Base-by-base conservation (phyloP, 23 red algal species). In the Gracilaria caudata region DNA sequence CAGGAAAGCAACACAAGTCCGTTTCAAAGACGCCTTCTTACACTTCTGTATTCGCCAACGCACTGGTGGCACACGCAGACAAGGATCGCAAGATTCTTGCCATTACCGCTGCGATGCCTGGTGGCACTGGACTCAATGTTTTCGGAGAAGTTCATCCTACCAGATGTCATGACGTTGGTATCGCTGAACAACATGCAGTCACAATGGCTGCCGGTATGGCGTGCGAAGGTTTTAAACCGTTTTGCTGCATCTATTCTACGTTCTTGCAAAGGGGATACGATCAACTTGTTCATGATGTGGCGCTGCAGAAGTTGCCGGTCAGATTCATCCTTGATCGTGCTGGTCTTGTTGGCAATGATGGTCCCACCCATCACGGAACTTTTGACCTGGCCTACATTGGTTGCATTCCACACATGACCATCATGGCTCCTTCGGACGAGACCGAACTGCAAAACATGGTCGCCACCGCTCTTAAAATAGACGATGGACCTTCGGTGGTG, bases 101-200 rank as follows among this genome's bases (percentile, higher is more conserved):
- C 78, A 98, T 98, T 76, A 98, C 92, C 49, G 96, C 96, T 21
- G 96, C 96, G 6, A 98, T 98, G 96, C 96, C 96, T 0, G 96
- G 96, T 1, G 96, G 96, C n/a, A 98, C 96, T 3, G 96, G 96
- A 7, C 30, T 98, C 24, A 94, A 92, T 87, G 41, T 91, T 56
- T 98, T 98, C 64, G 96, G 96, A 20, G 96, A 98, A 68, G 72
- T 76, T 39, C 86, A 83, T 79, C 96, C 96, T 6, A 91, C 75
- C 24, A 83, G 96, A 3, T 98, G 96, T 66, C 94, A 94, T 58
- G 96, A 98, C 66, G 96, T 98, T 9, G 96, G 96, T 13, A 98
- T 98, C 82, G 96, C 96, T 21, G 96, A 98, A 35, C 96, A 98
- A 60, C 96, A 98, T 35, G 96, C 96, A 9, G 96, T 98, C 21